Conservation (phyloP, 2,329 filamentous ascomycete genomes). For the Alternaria brassicicola region DNA sequence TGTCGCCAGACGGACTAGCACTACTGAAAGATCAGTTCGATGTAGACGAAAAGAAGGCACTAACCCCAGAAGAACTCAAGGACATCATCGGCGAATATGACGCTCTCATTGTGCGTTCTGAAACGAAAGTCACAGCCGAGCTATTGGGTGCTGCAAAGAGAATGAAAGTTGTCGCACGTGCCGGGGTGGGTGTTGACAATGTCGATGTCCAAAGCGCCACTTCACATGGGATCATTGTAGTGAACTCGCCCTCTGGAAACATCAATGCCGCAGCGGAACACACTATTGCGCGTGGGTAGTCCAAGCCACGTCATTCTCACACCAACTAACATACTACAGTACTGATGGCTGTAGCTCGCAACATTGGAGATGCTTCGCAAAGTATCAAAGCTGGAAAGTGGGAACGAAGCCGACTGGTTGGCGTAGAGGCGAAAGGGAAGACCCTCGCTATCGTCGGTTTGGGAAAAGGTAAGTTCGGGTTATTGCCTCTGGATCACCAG, state of each 20-base stretch:
- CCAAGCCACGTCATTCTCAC: not conserved
- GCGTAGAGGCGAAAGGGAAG: constrained; percentile 79
- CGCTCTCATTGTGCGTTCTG: constrained; percentile 78
- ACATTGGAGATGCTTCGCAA: constrained; percentile 73
- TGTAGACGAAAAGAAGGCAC: constrained; percentile 69
- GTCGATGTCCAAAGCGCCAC: constrained; percentile 78
- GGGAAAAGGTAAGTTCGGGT: constrained; percentile 67
- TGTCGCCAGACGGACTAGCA: constrained; percentile 77
- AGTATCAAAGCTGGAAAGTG: constrained; percentile 74
- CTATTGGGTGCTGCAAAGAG: constrained; percentile 70
- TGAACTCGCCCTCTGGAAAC: constrained; percentile 80
- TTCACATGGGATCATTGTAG: constrained; percentile 74
- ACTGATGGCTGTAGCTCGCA: constrained; percentile 74
- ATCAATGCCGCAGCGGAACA: constrained; percentile 82
- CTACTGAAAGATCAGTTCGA: constrained; percentile 70
- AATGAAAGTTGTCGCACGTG: constrained; percentile 78
- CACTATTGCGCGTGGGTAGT: constrained; percentile 62
- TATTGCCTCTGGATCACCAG: accelerated
- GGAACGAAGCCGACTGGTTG: constrained; percentile 76
- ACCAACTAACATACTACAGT: constrained; percentile 51
- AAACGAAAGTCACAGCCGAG: constrained; percentile 76
- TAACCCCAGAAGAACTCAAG: constrained; percentile 68
- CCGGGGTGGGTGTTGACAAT: constrained; percentile 81
- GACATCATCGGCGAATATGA: constrained; percentile 73
- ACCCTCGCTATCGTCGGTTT: constrained; percentile 77